Evolutionary conservation across 345 rosid genomes (phyloP).

Genomic region (Reutealis trisperma): DNA sequence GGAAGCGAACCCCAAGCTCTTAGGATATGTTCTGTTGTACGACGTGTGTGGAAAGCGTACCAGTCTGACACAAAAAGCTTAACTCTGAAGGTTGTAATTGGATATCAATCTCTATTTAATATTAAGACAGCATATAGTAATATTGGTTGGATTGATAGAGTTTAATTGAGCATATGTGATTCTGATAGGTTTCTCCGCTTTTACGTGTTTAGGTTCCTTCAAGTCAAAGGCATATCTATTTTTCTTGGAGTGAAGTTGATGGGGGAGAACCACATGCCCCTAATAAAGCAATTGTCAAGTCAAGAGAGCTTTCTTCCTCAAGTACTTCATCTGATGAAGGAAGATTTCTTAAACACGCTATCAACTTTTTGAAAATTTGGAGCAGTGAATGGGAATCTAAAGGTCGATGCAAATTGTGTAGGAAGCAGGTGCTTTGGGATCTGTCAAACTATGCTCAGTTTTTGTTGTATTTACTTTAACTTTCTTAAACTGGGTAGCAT

Average conservation of each 20-base stretch:
- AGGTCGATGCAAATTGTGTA: slow-evolving; percentile 73
- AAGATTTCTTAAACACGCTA: slow-evolving; percentile 68
- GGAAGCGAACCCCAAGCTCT: slow-evolving; percentile 76
- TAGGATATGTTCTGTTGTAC: slow-evolving; percentile 75
- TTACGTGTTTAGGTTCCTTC: slow-evolving; percentile 70
- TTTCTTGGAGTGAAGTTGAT: slow-evolving; percentile 72
- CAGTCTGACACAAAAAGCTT: slow-evolving; percentile 60
- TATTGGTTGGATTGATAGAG: neutral
- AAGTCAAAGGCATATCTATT: slow-evolving; percentile 77
- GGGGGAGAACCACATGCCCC: slow-evolving; percentile 41
- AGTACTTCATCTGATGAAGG: slow-evolving; percentile 49
- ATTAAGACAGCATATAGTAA: neutral
- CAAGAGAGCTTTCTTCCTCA: slow-evolving; percentile 64
- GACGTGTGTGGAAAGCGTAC: slow-evolving; percentile 82
- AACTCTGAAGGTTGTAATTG: slow-evolving; percentile 58
- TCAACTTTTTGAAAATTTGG: slow-evolving; percentile 85
- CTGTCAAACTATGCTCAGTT: slow-evolving; percentile 15
- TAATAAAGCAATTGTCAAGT: slow-evolving; percentile 54
- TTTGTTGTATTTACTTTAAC: neutral
- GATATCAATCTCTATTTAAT: neutral
- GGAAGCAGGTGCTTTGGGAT: slow-evolving; percentile 61
- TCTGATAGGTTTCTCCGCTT: slow-evolving; percentile 22
- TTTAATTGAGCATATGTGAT: neutral
- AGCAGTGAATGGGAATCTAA: slow-evolving; percentile 73
- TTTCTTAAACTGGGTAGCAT: neutral